Evolutionary conservation across 2,329 filamentous ascomycete species (phyloP).

Genomic region (Fusarium sp.): DNA sequence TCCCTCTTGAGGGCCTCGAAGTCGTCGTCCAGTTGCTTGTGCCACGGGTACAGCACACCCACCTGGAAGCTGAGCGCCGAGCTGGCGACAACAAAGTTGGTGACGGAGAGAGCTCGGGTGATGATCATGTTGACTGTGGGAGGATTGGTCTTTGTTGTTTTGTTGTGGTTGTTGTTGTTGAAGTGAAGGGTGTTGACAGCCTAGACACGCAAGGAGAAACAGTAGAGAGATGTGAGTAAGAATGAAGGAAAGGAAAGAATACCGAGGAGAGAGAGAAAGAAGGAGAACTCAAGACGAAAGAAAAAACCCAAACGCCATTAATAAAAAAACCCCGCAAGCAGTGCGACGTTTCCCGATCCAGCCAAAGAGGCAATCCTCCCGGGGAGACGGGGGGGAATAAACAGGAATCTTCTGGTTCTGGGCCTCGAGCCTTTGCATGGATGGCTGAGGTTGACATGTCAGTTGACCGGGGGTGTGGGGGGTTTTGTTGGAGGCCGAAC

Average conservation of each 20-base stretch:
- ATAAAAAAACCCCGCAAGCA: slow-evolving; percentile 25
- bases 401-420: slow-evolving; percentile 31
- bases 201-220: slow-evolving; percentile 18
- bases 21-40: slow-evolving; percentile 72
- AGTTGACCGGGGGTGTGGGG: slow-evolving; percentile 26
- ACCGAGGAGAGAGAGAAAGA: slow-evolving; percentile 9
- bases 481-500: neutral
- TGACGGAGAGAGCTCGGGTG: slow-evolving; percentile 44
- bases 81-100: slow-evolving; percentile 71
- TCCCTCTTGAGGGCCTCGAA: slow-evolving; percentile 55
- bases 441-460: slow-evolving; percentile 33
- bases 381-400: slow-evolving; percentile 18
- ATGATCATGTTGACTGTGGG: slow-evolving; percentile 37
- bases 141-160: slow-evolving; percentile 1
- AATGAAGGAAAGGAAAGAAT: slow-evolving; percentile 9
- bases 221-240: slow-evolving; percentile 2
- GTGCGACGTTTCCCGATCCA: slow-evolving; percentile 31
- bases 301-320: slow-evolving; percentile 19
- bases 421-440: slow-evolving; percentile 16
- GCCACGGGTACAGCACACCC: slow-evolving; percentile 78
- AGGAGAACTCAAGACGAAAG: slow-evolving; percentile 1
- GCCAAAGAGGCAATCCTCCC: slow-evolving; percentile 35
- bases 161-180: slow-evolving; percentile 2
- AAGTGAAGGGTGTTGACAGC: slow-evolving; percentile 1
- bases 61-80: slow-evolving; percentile 76